phyloP scores from a whole-genome alignment of 2,329 filamentous ascomycete species.

The Fusarium drepaniforme region DNA sequence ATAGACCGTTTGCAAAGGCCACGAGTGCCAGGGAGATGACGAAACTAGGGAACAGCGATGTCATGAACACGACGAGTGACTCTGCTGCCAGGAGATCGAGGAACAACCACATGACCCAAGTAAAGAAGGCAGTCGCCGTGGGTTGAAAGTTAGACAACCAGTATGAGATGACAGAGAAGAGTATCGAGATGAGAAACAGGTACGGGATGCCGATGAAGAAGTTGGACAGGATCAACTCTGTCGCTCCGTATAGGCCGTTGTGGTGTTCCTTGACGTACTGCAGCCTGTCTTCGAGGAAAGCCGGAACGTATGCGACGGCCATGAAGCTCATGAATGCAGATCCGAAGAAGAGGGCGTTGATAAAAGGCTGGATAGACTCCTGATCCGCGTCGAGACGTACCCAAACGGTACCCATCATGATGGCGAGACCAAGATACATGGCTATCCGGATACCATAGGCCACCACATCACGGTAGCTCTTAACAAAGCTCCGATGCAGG shows the following conservation, averaged over 20 bases:
- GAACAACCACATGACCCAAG: constrained; percentile 87
- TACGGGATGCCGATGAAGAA: constrained; percentile 87
- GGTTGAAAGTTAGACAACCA: constrained; percentile 84
- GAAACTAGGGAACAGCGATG: constrained; percentile 80
- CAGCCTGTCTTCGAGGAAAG: constrained; percentile 73
- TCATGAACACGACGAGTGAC: constrained; percentile 82
- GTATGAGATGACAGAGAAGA: constrained; percentile 83
- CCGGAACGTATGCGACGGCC: constrained; percentile 87
- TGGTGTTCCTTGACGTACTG: constrained; percentile 72
- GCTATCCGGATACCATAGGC: constrained; percentile 85
- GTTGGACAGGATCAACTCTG: constrained; percentile 81
- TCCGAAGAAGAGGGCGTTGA: constrained; percentile 85
- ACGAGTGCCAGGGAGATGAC: constrained; percentile 83
- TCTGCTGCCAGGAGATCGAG: constrained; percentile 86
- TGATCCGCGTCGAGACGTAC: constrained; percentile 77
- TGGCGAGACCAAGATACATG: constrained; percentile 82
- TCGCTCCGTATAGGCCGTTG: constrained; percentile 84
- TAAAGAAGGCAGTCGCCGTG: constrained; percentile 75
- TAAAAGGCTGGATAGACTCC: constrained; percentile 81
- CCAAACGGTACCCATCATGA: constrained; percentile 93
- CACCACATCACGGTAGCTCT: constrained; percentile 85
- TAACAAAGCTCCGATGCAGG: constrained; percentile 84
- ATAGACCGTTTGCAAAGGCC: constrained; percentile 88
- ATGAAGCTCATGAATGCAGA: constrained; percentile 84
- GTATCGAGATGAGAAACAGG: constrained; percentile 79